phyloP scores from a whole-genome alignment of 148 eudicot genomes.

The Arbutus unedo region DNA sequence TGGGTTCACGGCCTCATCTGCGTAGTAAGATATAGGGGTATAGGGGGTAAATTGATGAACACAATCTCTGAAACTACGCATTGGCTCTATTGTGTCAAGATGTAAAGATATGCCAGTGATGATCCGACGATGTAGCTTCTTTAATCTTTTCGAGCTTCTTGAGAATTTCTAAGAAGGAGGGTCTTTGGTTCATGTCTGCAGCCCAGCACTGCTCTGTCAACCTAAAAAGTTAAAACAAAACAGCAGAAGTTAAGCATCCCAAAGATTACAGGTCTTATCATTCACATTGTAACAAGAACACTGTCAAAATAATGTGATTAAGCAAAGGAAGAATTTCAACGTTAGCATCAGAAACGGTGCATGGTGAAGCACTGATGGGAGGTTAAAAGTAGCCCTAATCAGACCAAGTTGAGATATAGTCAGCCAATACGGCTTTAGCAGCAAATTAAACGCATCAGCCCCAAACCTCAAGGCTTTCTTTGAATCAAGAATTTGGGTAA shows the following conservation, averaged over 20 bases:
- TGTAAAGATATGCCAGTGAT: slow-evolving; percentile 78
- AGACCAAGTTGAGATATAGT: neutral
- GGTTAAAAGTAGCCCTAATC: neutral
- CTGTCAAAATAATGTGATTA: too few species aligned
- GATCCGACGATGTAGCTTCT: slow-evolving; percentile 54
- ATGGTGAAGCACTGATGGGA: neutral
- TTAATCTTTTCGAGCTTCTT: slow-evolving; percentile 80
- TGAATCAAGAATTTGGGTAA: neutral
- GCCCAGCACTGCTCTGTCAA: slow-evolving; percentile 82
- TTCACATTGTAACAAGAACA: neutral
- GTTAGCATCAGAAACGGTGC: neutral
- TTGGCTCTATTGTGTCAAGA: slow-evolving; percentile 30
- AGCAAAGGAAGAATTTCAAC: neutral
- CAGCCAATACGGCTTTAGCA: neutral
- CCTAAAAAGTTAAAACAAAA: slow-evolving; percentile 37
- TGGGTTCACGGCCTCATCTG: neutral
- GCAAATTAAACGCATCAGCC: neutral
- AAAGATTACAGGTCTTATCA: neutral
- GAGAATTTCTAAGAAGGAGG: slow-evolving; percentile 83
- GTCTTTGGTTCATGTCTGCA: slow-evolving; percentile 73
- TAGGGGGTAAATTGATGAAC: neutral
- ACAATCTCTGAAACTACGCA: neutral
- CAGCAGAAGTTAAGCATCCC: slow-evolving; percentile 4
- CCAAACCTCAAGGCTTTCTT: neutral
- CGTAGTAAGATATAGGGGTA: neutral